Evolutionary conservation across 2,329 filamentous ascomycete genomes (phyloP).

Genomic region (Exutisphaerella laricina): DNA sequence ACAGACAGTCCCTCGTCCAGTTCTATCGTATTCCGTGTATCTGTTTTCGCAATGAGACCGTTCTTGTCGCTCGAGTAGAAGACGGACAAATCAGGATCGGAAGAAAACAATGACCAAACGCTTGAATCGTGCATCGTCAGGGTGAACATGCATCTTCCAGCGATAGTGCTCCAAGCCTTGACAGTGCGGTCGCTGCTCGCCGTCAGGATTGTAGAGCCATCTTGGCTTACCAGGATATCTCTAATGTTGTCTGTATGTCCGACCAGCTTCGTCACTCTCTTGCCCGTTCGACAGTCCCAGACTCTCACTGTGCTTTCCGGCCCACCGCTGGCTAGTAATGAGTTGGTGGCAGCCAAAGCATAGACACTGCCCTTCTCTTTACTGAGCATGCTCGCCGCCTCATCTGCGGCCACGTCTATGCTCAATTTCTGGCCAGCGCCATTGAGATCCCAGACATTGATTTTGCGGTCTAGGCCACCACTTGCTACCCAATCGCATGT

Average conservation of each 20-base stretch:
- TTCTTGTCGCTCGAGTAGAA: slow-evolving; percentile 95
- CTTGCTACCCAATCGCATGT: slow-evolving; percentile 84
- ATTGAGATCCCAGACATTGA: slow-evolving; percentile 88
- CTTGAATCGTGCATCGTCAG: slow-evolving; percentile 99
- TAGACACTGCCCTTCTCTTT: slow-evolving; percentile 91
- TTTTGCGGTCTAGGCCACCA: slow-evolving; percentile 85
- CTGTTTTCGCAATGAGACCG: slow-evolving; percentile 92
- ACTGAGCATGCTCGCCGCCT: slow-evolving; percentile 61
- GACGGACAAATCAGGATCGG: slow-evolving; percentile 74
- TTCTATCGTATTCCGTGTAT: slow-evolving; percentile 68
- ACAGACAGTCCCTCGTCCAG: slow-evolving; percentile 85
- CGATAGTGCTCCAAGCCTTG: slow-evolving; percentile 96
- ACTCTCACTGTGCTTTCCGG: slow-evolving; percentile 89
- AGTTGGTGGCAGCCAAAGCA: slow-evolving; percentile 72
- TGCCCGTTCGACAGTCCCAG: slow-evolving; percentile 85
- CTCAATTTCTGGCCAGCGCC: slow-evolving; percentile 80
- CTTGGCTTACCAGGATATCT: slow-evolving; percentile 80
- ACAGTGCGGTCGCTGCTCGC: slow-evolving; percentile 94
- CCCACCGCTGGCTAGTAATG: slow-evolving; percentile 82
- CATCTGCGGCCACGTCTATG: slow-evolving; percentile 79
- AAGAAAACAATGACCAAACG: slow-evolving; percentile 91
- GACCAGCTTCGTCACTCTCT: slow-evolving; percentile 91
- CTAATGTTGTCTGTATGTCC: slow-evolving; percentile 94
- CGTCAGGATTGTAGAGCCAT: slow-evolving; percentile 86
- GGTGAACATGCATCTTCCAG: slow-evolving; percentile 94